phyloP scores from a whole-genome alignment of 208 protist genomes.

The Perkinsela sp. region DNA sequence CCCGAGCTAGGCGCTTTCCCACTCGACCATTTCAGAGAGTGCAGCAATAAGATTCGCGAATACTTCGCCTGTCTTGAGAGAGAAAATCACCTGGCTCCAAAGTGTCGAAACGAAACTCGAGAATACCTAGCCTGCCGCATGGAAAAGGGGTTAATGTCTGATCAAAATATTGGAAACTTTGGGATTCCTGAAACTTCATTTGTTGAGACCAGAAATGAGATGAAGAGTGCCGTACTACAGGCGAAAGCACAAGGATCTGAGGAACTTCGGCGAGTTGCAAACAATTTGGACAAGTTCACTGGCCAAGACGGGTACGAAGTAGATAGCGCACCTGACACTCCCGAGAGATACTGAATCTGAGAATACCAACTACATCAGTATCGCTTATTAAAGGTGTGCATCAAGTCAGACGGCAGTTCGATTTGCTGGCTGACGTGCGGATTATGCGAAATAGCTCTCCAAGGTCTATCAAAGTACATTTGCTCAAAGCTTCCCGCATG shows the following conservation, averaged over 20 bases:
- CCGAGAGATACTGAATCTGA: too few relatives aligned
- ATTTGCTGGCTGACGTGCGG: neutral
- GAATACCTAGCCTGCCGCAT: conserved; percentile 50
- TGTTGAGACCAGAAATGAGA: conserved; percentile 39
- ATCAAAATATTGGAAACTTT: conserved; percentile 29
- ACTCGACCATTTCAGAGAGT: conserved; percentile 59
- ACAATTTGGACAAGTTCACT: conserved; percentile 23
- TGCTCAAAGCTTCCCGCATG: neutral
- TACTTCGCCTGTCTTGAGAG: conserved; percentile 48
- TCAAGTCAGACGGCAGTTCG: neutral
- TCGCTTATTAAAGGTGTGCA: too few relatives aligned
- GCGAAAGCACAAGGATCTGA: conserved; percentile 38
- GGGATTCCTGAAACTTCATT: conserved; percentile 40
- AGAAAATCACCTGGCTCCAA: conserved; percentile 36
- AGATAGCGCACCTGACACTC: conserved; percentile 9
- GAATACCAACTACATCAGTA: too few relatives aligned
- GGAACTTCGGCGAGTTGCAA: conserved; percentile 26
- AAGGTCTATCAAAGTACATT: conserved; percentile 1
- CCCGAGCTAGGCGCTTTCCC: conserved; percentile 56
- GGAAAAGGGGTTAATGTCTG: conserved; percentile 47
- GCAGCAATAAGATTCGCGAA: conserved; percentile 29
- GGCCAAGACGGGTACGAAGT: conserved; percentile 30
- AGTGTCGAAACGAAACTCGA: conserved; percentile 36
- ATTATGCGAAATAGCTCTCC: neutral
- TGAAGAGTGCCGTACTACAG: conserved; percentile 19